A percentile compares a stretch with the other conserved stretches of the same genome.
Evolutionary conservation across 2,329 filamentous ascomycete genomes (phyloP).

Genomic region (Cercospora citrullina): DNA sequence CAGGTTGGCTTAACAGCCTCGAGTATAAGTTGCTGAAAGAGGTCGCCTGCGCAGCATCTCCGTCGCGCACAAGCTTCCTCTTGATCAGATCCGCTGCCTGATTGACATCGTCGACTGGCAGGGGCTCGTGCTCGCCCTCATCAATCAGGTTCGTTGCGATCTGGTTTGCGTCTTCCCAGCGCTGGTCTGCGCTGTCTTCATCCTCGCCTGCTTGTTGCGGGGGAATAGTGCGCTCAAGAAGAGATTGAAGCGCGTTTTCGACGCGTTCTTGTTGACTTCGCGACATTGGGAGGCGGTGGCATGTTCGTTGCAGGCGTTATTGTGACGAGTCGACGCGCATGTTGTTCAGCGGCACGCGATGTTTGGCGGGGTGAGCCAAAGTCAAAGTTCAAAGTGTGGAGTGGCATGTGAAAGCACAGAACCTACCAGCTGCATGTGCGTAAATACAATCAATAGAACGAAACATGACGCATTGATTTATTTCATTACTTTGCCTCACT

Average conservation of each 20-base stretch:
- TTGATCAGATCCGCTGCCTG: slow-evolving; percentile 93
- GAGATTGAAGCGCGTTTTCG: slow-evolving; percentile 73
- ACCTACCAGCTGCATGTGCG: too few species aligned
- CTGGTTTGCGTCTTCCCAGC: slow-evolving; percentile 63
- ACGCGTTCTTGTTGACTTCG: slow-evolving; percentile 57
- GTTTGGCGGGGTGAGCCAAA: slow-evolving; percentile 5
- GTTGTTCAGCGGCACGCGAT: slow-evolving; percentile 6
- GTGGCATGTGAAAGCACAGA: slow-evolving; percentile 5
- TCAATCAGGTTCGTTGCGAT: slow-evolving; percentile 52
- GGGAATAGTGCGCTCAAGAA: slow-evolving; percentile 74
- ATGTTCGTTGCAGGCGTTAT: slow-evolving; percentile 7
- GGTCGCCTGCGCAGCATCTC: slow-evolving; percentile 71
- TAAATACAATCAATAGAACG: background rate
- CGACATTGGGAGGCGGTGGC: slow-evolving; percentile 11
- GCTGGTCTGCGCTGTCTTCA: slow-evolving; percentile 66
- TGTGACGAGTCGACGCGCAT: slow-evolving; percentile 10
- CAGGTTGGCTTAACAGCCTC: slow-evolving; percentile 82
- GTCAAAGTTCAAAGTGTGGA: background rate
- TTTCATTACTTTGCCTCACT: slow-evolving; percentile 14
- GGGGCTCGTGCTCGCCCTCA: slow-evolving; percentile 52
- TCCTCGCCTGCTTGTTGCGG: slow-evolving; percentile 61
- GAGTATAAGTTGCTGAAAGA: slow-evolving; percentile 90
- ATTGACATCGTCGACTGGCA: slow-evolving; percentile 68
- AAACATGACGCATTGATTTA: background rate
- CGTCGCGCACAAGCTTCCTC: slow-evolving; percentile 75